phyloP scores from a whole-genome alignment of 2,329 filamentous ascomycete species.

The Ambrosiella cleistominuta region DNA sequence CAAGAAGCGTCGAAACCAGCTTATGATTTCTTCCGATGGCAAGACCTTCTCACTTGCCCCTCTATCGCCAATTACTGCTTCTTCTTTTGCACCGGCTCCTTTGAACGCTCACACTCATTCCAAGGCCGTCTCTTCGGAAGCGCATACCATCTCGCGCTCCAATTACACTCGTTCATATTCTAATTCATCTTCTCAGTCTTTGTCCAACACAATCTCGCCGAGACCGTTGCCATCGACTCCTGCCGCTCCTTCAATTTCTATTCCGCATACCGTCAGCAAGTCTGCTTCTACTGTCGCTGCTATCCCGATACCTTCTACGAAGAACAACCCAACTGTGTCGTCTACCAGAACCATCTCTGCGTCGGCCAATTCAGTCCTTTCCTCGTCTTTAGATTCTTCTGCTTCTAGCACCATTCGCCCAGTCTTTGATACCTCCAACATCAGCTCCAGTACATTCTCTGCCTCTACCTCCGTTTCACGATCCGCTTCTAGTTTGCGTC shows the following conservation, averaged over 20 bases:
- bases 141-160: constrained; percentile 1
- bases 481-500: constrained; percentile 8
- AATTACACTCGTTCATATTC: constrained; percentile 7
- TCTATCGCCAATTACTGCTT: constrained; percentile 15
- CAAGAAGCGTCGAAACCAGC: constrained; percentile 22
- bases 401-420: constrained; percentile 11
- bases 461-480: constrained; percentile 7
- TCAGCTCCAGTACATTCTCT: constrained; percentile 11
- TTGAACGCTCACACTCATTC: constrained; percentile 11
- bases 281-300: constrained; percentile 6
- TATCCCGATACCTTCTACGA: constrained; percentile 1
- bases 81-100: constrained; percentile 14
- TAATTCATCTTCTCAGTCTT: not conserved
- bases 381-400: constrained; percentile 10
- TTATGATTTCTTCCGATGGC: constrained; percentile 33
- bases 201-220: constrained; percentile 7
- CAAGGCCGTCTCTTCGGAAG: constrained; percentile 1
- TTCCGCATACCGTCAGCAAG: not conserved
- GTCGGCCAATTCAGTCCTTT: constrained; percentile 11
- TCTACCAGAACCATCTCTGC: constrained; percentile 11
- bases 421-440: constrained; percentile 9
- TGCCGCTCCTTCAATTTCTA: constrained; percentile 1
- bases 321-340: not conserved
- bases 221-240: constrained; percentile 6
- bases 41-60: constrained; percentile 38